Conservation (phyloP, 495 filamentous ascomycete species). For the Podospora pseudopauciseta region DNA sequence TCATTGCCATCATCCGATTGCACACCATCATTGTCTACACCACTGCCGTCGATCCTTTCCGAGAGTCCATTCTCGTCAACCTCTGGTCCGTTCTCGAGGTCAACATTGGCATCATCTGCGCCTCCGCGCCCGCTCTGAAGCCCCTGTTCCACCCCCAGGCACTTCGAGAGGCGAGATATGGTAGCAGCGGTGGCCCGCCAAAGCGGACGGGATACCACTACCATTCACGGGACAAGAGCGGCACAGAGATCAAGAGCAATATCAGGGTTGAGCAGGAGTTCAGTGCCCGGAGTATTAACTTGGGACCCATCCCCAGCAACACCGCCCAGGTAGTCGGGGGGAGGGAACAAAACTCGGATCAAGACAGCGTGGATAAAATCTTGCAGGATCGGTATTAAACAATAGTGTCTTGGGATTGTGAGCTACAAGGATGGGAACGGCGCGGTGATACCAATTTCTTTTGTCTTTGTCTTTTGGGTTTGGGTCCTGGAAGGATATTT, state of each 20-base stretch:
- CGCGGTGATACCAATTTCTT: background rate
- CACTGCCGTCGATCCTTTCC: slow-evolving; percentile 31
- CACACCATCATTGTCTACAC: slow-evolving; percentile 41
- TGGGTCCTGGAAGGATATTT: background rate
- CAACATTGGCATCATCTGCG: slow-evolving; percentile 49
- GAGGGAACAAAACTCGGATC: background rate
- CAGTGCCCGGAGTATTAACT: background rate
- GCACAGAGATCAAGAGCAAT: background rate
- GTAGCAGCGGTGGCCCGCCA: background rate
- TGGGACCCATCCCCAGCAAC: slow-evolving; percentile 4
- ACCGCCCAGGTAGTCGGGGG: background rate
- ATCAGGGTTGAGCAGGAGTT: slow-evolving; percentile 3
- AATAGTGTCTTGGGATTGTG: background rate
- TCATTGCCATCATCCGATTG: slow-evolving; percentile 44
- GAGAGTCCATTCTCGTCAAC: slow-evolving; percentile 31
- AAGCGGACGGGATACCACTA: slow-evolving; percentile 1
- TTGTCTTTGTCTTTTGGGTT: background rate
- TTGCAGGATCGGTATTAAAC: background rate
- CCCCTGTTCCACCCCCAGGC: slow-evolving; percentile 31
- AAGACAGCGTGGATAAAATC: slow-evolving; percentile 1
- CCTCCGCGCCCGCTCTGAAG: slow-evolving; percentile 47
- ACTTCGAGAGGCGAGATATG: background rate
- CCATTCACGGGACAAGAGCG: background rate
- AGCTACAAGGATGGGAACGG: background rate
- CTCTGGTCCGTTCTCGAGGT: slow-evolving; percentile 52